A percentile compares a stretch with the other conserved stretches of the same genome.
Evolutionary conservation across 805 yeast genomes (phyloP).

Genomic region (Metschnikowia cubensis): DNA sequence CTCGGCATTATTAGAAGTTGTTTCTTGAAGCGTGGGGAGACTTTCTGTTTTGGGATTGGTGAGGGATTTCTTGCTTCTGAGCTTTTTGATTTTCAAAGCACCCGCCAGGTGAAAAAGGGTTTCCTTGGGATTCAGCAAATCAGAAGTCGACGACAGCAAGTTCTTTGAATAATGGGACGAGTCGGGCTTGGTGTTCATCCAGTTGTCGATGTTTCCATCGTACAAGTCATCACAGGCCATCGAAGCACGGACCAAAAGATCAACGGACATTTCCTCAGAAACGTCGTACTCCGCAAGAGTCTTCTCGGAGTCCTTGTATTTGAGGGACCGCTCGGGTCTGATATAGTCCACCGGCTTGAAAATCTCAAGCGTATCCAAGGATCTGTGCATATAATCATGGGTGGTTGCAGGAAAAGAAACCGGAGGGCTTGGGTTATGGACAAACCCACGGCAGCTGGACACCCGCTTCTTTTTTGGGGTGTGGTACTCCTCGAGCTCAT

Average conservation of each 20-base stretch:
- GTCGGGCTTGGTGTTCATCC: slow-evolving; percentile 10
- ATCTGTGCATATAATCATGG: not conserved
- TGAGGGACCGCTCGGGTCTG: not conserved
- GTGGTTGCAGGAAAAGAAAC: not conserved
- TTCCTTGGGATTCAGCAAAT: not conserved
- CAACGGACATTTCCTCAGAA: slow-evolving; percentile 6
- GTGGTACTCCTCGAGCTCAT: not conserved
- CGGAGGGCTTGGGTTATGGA: slow-evolving; percentile 3
- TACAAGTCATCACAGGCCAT: slow-evolving; percentile 8
- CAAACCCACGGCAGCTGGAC: not conserved
- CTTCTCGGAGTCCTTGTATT: slow-evolving; percentile 3
- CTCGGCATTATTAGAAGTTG: not conserved
- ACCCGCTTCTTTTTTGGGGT: not conserved
- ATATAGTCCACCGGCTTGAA: not conserved
- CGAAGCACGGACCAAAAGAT: slow-evolving; percentile 12
- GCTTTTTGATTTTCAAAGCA: slow-evolving; percentile 4
- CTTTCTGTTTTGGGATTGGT: not conserved
- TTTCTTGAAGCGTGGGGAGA: slow-evolving; percentile 4
- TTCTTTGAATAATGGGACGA: not conserved
- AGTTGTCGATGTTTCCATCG: slow-evolving; percentile 11
- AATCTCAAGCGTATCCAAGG: not conserved
- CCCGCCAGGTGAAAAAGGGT: not conserved
- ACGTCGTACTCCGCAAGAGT: slow-evolving; percentile 3
- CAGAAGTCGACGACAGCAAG: not conserved
- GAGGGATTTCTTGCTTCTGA: slow-evolving; percentile 1